A percentile compares a stretch with the other conserved stretches of the same genome.
These are phyloP conservation scores for Neospermospora avenae DNA, from an alignment of 2,329 filamentous ascomycete genomes.

Conservation along the genomic window DNA sequence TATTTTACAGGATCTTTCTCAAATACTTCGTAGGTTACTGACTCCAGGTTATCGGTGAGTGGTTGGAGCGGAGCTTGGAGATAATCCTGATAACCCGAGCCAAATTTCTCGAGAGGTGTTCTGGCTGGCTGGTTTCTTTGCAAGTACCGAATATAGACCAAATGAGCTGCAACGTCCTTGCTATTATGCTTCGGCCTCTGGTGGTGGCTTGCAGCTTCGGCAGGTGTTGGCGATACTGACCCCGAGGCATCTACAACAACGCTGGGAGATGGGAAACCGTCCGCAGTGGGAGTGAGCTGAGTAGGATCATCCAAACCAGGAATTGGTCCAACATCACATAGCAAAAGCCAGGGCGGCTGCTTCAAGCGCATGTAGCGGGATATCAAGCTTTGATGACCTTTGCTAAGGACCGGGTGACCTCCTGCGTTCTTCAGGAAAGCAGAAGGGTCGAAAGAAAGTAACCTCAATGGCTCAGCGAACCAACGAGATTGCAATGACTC, in stretches of 20 bases:
- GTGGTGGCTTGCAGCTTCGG: slow-evolving; percentile 54
- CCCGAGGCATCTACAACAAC: slow-evolving; percentile 39
- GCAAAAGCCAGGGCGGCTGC: slow-evolving; percentile 57
- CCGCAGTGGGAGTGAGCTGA: slow-evolving; percentile 27
- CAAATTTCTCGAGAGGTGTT: slow-evolving; percentile 62
- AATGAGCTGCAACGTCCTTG: slow-evolving; percentile 59
- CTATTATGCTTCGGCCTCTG: slow-evolving; percentile 43
- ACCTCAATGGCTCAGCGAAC: slow-evolving; percentile 66
- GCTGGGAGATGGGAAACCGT: slow-evolving; percentile 39
- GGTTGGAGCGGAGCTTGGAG: slow-evolving; percentile 93
- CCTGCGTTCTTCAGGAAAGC: slow-evolving; percentile 59
- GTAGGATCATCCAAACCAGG: slow-evolving; percentile 35
- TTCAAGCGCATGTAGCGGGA: slow-evolving; percentile 63
- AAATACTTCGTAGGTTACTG: slow-evolving; percentile 96
- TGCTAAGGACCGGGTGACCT: slow-evolving; percentile 60
- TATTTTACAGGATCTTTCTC: slow-evolving; percentile 99
- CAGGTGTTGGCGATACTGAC: slow-evolving; percentile 53
- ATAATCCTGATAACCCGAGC: slow-evolving; percentile 86
- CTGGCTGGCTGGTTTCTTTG: slow-evolving; percentile 74
- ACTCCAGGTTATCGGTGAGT: slow-evolving; percentile 92
- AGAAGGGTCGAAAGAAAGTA: slow-evolving; percentile 51
- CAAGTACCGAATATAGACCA: slow-evolving; percentile 80
- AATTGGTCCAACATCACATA: slow-evolving; percentile 59
- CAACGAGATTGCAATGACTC: slow-evolving; percentile 61
- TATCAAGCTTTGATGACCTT: slow-evolving; percentile 58